phyloP scores from a whole-genome alignment of 2,329 filamentous ascomycete genomes.

The Helicocarpus griseus region DNA sequence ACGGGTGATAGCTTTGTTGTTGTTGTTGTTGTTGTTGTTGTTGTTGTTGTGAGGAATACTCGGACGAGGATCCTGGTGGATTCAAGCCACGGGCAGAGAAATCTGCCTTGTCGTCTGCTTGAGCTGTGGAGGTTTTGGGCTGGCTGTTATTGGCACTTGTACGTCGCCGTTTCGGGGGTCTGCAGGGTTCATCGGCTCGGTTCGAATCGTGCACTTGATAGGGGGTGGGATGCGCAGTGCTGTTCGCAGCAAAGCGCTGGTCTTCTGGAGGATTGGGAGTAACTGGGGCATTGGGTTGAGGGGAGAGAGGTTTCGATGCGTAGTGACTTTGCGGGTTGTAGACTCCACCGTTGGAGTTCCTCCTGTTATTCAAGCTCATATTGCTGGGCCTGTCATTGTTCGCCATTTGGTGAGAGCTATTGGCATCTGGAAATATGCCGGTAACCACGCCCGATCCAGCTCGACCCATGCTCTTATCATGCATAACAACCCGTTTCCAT shows the following conservation, averaged over 20 bases:
- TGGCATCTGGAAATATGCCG: conserved; percentile 4
- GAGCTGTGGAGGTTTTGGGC: neutral
- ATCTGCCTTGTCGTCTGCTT: conserved; percentile 2
- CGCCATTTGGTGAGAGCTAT: neutral
- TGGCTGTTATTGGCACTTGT: conserved; percentile 2
- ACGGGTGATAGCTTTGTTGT: too few species aligned
- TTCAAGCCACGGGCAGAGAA: neutral
- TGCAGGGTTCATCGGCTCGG: conserved; percentile 7
- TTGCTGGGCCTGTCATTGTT: neutral
- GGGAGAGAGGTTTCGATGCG: neutral
- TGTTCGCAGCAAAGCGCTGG: neutral
- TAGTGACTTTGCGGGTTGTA: neutral
- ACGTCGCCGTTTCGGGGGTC: conserved; percentile 10
- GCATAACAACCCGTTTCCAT: conserved; percentile 40
- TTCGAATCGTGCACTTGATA: conserved; percentile 10
- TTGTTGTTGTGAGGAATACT: neutral
- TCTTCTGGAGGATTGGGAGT: neutral
- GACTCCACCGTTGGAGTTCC: neutral
- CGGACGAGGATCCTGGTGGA: neutral
- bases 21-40: too few species aligned
- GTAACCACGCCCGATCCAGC: conserved; percentile 3
- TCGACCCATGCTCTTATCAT: conserved; percentile 34
- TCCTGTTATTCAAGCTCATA: neutral
- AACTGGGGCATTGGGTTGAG: neutral
- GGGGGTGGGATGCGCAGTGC: neutral